These are phyloP conservation scores for Xylaria arbuscula DNA, from an alignment of 2,329 filamentous ascomycete species.

Conservation along the genomic window DNA sequence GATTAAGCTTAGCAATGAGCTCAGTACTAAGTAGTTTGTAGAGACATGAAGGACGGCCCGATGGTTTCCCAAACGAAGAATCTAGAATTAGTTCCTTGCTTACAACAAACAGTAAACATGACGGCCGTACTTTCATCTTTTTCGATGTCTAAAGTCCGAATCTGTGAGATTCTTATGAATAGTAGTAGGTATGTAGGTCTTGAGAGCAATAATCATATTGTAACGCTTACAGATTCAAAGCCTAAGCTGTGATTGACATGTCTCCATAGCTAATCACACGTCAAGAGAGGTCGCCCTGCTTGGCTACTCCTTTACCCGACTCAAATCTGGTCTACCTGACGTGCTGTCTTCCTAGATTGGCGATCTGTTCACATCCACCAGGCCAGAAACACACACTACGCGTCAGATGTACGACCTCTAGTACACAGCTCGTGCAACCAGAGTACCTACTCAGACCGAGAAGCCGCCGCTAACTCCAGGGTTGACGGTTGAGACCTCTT, in stretches of 20 bases:
- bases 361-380: background rate
- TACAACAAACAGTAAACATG: background rate
- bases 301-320: background rate
- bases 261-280: background rate
- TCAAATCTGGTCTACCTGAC: background rate
- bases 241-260: background rate
- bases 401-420: constrained; percentile 19
- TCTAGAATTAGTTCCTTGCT: background rate
- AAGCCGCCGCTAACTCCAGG: background rate
- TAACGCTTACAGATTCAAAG: background rate
- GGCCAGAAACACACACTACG: background rate
- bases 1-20: background rate
- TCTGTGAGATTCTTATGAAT: background rate
- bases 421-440: constrained; percentile 3
- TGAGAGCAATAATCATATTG: background rate
- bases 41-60: background rate
- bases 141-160: background rate
- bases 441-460: constrained; percentile 10
- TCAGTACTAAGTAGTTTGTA: background rate
- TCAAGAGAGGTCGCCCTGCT: background rate
- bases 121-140: background rate
- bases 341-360: background rate
- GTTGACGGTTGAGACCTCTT: background rate
- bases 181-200: background rate
- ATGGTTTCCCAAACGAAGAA: background rate